Conservation (phyloP, 106 monocot genomes). For the Acorus gramineus region DNA sequence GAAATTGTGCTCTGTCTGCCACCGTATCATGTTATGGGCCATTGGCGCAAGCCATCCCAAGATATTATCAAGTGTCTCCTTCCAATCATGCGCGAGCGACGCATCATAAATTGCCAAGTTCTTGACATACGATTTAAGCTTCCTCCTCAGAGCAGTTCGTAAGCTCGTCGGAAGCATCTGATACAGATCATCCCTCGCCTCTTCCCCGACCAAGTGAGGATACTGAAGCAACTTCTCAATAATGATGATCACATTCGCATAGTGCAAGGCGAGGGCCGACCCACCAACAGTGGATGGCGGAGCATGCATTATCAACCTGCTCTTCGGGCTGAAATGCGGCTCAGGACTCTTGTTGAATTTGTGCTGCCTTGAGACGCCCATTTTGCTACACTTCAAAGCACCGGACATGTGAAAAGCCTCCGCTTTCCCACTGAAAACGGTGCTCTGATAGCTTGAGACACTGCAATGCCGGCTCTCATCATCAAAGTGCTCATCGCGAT, state of each 20-base stretch:
- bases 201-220: constrained; percentile 83
- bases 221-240: constrained; percentile 83
- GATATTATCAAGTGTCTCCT: constrained; percentile 45
- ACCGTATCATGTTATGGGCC: constrained; percentile 90
- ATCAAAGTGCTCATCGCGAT: constrained; percentile 20
- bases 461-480: constrained; percentile 15
- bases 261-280: constrained; percentile 70
- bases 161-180: constrained; percentile 79
- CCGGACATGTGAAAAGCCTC: no score
- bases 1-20: constrained; percentile 87
- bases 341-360: constrained; percentile 9
- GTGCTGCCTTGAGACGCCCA: background rate
- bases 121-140: constrained; percentile 58
- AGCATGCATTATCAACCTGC: constrained; percentile 41
- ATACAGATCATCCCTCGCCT: constrained; percentile 84
- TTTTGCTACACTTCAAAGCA: no score
- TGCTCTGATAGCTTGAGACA: constrained; percentile 4
- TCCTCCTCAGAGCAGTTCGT: constrained; percentile 38
- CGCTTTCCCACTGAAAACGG: constrained; percentile 18
- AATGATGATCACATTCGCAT: constrained; percentile 78
- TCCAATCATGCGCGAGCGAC: constrained; percentile 84
- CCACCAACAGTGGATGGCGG: constrained; percentile 69
- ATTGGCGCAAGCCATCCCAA: constrained; percentile 80
- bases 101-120: constrained; percentile 82
- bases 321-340: constrained; percentile 40